Conservation (phyloP, 352 stramenopile species). For the Phytophthora hibernalis region DNA sequence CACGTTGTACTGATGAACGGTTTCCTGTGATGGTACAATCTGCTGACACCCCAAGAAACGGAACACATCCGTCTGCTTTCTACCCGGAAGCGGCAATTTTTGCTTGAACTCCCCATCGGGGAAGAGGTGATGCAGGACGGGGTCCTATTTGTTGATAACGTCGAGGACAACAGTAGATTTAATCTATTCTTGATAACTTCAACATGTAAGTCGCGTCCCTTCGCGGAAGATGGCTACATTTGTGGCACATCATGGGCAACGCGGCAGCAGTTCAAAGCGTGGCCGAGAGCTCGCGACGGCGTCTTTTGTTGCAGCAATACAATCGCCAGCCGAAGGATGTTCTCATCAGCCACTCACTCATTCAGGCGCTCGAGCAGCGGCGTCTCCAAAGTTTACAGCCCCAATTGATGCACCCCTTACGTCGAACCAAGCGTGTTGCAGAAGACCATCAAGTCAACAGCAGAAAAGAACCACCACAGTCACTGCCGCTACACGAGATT, state of each 20-base stretch:
- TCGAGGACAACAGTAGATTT: background rate
- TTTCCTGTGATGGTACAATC: constrained; percentile 69
- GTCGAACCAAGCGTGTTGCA: constrained; percentile 1
- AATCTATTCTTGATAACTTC: constrained; percentile 22
- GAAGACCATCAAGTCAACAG: background rate
- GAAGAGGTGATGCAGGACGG: background rate
- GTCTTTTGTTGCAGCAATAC: constrained; percentile 46
- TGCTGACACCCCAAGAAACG: constrained; percentile 84
- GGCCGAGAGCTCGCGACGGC: constrained; percentile 42
- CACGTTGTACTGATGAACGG: constrained; percentile 76
- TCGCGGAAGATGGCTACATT: constrained; percentile 18
- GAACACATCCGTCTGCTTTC: constrained; percentile 71
- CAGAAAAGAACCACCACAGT: constrained; percentile 7
- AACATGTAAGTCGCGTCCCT: constrained; percentile 10
- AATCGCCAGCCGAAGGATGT: constrained; percentile 32
- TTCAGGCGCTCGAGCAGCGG: constrained; percentile 37
- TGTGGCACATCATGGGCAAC: constrained; percentile 42
- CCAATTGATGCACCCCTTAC: background rate
- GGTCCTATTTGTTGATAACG: background rate
- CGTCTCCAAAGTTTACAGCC: constrained; percentile 21
- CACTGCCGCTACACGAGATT: constrained; percentile 35
- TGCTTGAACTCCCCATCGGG: constrained; percentile 46
- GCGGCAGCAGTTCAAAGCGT: constrained; percentile 41
- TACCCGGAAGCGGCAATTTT: constrained; percentile 73
- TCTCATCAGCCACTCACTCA: constrained; percentile 36